These are phyloP conservation scores for Asclepias syriaca DNA, from an alignment of 257 asterid species.

Conservation along the genomic window DNA sequence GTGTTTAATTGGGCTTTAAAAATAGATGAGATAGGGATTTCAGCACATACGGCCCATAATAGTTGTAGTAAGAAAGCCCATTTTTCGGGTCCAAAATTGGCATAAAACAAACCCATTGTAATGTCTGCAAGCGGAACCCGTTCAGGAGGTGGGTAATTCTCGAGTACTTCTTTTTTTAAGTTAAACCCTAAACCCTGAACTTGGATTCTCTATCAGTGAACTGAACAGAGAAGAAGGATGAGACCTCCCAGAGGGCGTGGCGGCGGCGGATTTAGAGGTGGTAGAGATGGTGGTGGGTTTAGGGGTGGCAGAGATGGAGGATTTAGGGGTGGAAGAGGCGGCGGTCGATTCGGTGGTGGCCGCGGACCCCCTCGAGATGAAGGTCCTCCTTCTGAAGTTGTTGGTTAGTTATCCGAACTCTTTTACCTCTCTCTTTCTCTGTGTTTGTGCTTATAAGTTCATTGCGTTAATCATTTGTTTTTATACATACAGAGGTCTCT, in stretches of 20 bases:
- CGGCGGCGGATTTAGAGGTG: constrained; percentile 69
- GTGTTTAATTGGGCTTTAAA: too few relatives aligned
- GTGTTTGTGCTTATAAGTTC: background rate
- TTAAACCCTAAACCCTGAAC: constrained; percentile 11
- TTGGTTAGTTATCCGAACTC: constrained; percentile 41
- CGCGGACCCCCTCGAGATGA: constrained; percentile 33
- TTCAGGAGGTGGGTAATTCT: too few relatives aligned
- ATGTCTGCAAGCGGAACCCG: background rate
- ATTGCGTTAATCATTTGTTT: too few relatives aligned
- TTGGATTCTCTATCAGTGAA: background rate
- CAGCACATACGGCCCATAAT: too few relatives aligned
- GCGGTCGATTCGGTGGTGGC: constrained; percentile 50
- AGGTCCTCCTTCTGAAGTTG: constrained; percentile 32
- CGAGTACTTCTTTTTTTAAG: background rate
- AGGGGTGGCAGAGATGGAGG: constrained; percentile 20
- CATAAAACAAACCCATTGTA: too few relatives aligned
- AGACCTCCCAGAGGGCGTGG: constrained; percentile 98
- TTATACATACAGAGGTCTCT: constrained; percentile 57
- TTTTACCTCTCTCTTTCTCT: background rate
- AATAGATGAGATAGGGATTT: too few relatives aligned
- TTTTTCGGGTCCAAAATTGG: too few relatives aligned
- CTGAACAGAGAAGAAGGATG: constrained; percentile 28
- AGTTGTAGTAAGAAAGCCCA: too few relatives aligned
- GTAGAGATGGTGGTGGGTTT: constrained; percentile 38
- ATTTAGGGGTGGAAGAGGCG: constrained; percentile 21